Conservation (phyloP, 2,329 filamentous ascomycete genomes). For the Dactylellina cionopaga region DNA sequence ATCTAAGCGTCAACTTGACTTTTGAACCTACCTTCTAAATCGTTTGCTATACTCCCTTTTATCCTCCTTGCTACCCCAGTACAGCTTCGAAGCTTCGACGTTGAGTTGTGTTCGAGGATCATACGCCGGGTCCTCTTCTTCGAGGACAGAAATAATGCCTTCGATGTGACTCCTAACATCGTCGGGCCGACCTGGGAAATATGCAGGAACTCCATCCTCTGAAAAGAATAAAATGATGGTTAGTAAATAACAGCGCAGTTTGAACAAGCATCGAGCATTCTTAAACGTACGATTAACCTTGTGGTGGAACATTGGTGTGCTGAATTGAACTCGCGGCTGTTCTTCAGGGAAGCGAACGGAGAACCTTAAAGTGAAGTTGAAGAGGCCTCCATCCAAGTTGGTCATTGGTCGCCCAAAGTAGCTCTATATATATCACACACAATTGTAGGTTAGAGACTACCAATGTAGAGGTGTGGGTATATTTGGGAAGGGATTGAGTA, state of each 20-base stretch:
- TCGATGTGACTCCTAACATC: conserved; percentile 86
- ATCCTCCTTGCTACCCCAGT: conserved; percentile 82
- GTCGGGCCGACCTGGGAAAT: conserved; percentile 75
- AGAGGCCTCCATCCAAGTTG: conserved; percentile 89
- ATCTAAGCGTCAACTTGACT: neutral
- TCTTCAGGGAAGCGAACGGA: conserved; percentile 88
- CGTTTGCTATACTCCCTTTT: conserved; percentile 85
- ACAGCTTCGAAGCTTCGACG: conserved; percentile 83
- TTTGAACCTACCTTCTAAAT: conserved; percentile 71
- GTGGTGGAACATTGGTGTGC: conserved; percentile 87
- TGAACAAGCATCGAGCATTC: neutral
- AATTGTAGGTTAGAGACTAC: no score
- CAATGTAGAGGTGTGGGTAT: neutral
- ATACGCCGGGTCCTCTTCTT: conserved; percentile 87
- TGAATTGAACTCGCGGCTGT: conserved; percentile 82
- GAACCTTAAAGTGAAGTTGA: conserved; percentile 80
- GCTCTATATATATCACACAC: conserved; percentile 68
- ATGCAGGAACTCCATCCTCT: conserved; percentile 80
- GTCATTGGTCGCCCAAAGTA: conserved; percentile 94
- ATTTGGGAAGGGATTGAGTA: neutral
- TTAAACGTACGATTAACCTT: conserved; percentile 71
- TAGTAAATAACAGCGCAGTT: no score
- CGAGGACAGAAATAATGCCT: conserved; percentile 80
- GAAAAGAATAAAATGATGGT: neutral
- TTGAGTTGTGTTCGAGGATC: conserved; percentile 90